Conservation (phyloP, 169 alveolate genomes). For the Cyclospora cayetanensis region DNA sequence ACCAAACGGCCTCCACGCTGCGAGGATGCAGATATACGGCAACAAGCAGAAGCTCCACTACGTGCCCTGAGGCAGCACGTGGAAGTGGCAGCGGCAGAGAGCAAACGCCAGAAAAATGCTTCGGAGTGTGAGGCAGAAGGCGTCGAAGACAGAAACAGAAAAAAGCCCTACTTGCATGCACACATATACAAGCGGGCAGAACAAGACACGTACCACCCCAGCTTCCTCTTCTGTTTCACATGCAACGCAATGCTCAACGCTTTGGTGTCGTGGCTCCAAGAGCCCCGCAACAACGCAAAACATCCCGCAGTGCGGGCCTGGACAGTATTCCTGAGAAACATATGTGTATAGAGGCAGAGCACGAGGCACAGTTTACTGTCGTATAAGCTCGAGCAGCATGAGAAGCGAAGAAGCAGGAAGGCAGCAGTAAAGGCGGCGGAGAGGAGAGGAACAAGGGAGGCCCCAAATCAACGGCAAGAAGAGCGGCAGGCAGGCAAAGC, state of each 20-base stretch:
- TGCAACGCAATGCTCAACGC: slow-evolving; percentile 20
- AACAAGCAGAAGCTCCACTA: neutral
- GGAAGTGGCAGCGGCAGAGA: neutral
- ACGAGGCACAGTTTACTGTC: neutral
- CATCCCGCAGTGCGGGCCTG: slow-evolving; percentile 37
- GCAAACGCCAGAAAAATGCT: neutral
- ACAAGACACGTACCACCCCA: neutral
- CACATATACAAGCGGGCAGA: neutral
- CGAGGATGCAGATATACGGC: neutral
- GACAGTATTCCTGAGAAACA: slow-evolving; percentile 57
- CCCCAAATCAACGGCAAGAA: neutral
- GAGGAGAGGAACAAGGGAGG: neutral
- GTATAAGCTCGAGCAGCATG: neutral
- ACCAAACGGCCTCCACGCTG: slow-evolving; percentile 54
- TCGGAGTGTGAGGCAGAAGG: neutral
- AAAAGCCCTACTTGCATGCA: neutral
- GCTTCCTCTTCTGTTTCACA: slow-evolving; percentile 56
- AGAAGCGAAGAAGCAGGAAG: neutral
- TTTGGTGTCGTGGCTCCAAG: slow-evolving; percentile 21
- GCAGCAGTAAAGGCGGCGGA: neutral
- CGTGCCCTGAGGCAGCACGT: neutral
- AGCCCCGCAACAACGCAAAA: slow-evolving; percentile 46
- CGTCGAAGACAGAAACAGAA: neutral
- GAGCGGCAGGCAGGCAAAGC: slow-evolving; percentile 29
- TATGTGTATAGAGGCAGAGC: neutral